Conservation (phyloP, 164 flowering plant genomes). For the Vitis labrusca region DNA sequence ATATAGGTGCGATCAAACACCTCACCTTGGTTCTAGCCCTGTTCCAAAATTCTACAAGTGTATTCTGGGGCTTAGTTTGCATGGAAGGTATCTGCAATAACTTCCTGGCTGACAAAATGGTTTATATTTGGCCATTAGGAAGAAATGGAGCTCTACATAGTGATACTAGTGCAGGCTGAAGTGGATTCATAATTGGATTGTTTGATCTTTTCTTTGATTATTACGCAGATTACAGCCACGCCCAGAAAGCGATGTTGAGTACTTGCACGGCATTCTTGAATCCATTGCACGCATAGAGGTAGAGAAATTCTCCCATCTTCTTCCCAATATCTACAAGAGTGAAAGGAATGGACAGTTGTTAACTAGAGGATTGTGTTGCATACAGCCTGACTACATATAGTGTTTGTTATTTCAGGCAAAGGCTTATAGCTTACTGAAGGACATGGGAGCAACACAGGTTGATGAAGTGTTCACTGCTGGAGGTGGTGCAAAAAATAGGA, state of each 20-base stretch:
- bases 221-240: conserved; percentile 76
- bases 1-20: no score
- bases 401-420: conserved; percentile 49
- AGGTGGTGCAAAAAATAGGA: conserved; percentile 82
- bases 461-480: conserved; percentile 92
- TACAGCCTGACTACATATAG: no score
- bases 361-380: no score
- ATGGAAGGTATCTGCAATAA: no score
- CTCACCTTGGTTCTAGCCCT: no score
- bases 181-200: not conserved
- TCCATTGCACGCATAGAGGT: conserved; percentile 98
- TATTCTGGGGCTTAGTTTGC: no score
- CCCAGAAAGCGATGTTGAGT: conserved; percentile 77
- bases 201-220: not conserved
- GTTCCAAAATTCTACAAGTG: no score
- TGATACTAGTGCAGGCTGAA: no score
- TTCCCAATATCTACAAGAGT: not conserved
- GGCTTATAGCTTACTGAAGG: conserved; percentile 69
- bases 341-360: no score
- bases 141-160: no score
- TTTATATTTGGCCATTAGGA: no score
- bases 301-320: not conserved
- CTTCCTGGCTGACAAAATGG: no score
- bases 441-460: conserved; percentile 76
- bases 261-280: conserved; percentile 90